Conservation (phyloP, 345 rosid genomes). For the Eucalyptus regnans region DNA sequence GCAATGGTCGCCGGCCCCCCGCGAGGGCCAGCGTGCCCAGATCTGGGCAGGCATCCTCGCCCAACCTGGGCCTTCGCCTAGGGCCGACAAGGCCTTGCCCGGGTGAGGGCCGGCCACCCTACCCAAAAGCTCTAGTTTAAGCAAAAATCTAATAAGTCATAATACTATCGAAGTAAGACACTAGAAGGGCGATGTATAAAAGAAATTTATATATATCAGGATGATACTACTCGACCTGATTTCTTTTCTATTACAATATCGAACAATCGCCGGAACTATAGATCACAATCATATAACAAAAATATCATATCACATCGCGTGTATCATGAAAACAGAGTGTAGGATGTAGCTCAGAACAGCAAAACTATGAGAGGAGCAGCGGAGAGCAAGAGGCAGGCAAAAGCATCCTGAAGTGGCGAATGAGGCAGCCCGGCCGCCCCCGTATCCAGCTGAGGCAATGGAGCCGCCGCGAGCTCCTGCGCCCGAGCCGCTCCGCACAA, state of each 20-base stretch:
- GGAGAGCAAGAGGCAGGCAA: not conserved
- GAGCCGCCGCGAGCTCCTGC: not conserved
- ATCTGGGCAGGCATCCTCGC: too few species aligned
- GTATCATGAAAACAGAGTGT: not conserved
- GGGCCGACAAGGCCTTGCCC: too few species aligned
- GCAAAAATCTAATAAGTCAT: fast-evolving
- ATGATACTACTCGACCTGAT: not conserved
- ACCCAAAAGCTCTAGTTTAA: not conserved
- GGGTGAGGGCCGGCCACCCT: too few species aligned
- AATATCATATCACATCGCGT: not conserved
- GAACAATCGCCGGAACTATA: not conserved
- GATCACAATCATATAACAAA: not conserved
- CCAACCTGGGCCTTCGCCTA: too few species aligned
- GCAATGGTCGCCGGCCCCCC: too few species aligned
- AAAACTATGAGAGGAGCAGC: not conserved
- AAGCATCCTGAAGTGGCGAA: not conserved
- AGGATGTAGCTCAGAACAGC: not conserved
- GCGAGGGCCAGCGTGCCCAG: too few species aligned
- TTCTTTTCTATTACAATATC: not conserved
- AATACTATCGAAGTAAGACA: not conserved
- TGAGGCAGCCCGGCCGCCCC: not conserved
- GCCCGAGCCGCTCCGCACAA: not conserved
- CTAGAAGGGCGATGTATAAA: fast-evolving
- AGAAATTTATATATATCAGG: not conserved
- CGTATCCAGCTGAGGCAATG: not conserved